phyloP scores from a whole-genome alignment of 2,329 filamentous ascomycete genomes.

The Alternaria angustiovoidea region DNA sequence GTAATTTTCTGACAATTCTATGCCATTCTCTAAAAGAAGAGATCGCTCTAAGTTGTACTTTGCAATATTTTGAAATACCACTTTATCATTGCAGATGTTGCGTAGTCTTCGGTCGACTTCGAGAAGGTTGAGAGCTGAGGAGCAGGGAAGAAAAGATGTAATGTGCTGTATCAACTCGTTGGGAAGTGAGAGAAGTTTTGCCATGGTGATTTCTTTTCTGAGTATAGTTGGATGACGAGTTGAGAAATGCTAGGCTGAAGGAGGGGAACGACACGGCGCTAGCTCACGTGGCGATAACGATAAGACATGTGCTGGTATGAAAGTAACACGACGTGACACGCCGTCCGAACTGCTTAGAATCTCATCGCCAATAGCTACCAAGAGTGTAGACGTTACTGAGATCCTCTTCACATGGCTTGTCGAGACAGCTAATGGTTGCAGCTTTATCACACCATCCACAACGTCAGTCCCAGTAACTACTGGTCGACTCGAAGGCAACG shows the following conservation, averaged over 20 bases:
- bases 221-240: not conserved
- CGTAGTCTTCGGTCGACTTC: slow-evolving; percentile 22
- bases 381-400: not conserved
- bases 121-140: slow-evolving; percentile 21
- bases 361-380: not conserved
- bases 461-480: not conserved
- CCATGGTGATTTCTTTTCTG: not conserved
- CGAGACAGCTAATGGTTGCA: not conserved
- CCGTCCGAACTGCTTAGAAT: not conserved
- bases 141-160: slow-evolving; percentile 28
- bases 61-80: slow-evolving; percentile 28
- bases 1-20: not conserved
- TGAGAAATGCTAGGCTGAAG: not conserved
- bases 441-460: not conserved
- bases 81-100: slow-evolving; percentile 25
- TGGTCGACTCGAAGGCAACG: not conserved
- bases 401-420: not conserved
- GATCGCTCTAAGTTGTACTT: slow-evolving; percentile 1
- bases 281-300: slow-evolving; percentile 9
- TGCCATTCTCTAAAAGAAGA: not conserved
- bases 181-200: slow-evolving; percentile 18
- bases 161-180: slow-evolving; percentile 33
- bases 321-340: not conserved
- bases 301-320: not conserved
- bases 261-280: not conserved